Evolutionary conservation across 352 stramenopile genomes (phyloP).

Genomic region (Globisporangium alternatum): DNA sequence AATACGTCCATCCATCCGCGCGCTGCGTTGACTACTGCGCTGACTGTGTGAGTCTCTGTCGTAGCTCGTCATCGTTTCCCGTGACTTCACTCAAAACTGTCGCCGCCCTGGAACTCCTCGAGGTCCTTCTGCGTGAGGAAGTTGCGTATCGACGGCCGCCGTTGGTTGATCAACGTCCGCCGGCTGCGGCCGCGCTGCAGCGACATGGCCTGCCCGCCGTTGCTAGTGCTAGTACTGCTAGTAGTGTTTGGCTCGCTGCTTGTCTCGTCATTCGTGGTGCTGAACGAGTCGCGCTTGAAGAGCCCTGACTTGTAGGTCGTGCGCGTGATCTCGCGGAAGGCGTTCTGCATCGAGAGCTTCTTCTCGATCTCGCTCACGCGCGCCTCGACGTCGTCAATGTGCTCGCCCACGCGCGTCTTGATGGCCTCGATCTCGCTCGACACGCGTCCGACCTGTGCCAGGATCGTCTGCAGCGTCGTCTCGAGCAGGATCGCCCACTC

Average conservation of each 20-base stretch:
- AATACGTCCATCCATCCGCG: background rate
- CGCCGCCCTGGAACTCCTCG: conserved; percentile 49
- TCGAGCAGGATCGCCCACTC: conserved; percentile 56
- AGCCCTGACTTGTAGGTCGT: conserved; percentile 18
- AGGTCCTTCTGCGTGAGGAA: conserved; percentile 61
- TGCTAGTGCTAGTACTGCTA: background rate
- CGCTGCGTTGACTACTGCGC: background rate
- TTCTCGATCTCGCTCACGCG: conserved; percentile 48
- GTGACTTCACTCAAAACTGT: conserved; percentile 24
- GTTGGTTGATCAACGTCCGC: conserved; percentile 16
- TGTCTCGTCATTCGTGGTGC: background rate
- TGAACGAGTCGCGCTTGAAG: conserved; percentile 19
- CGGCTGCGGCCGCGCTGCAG: background rate
- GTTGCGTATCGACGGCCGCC: conserved; percentile 49
- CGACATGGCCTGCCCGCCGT: background rate
- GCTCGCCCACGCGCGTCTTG: conserved; percentile 36
- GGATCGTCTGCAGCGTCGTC: conserved; percentile 46
- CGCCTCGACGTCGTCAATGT: conserved; percentile 38
- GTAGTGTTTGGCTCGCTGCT: background rate
- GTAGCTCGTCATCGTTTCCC: background rate
- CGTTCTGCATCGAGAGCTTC: conserved; percentile 40
- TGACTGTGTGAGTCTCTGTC: background rate
- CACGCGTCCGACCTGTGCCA: conserved; percentile 49
- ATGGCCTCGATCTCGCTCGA: conserved; percentile 55
- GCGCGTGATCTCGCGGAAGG: conserved; percentile 44